Evolutionary conservation across 371 early-diverging fungal genomes (phyloP), one percentile per base, ranked within the genome.

Genomic region (Saksenaea oblongispora): DNA sequence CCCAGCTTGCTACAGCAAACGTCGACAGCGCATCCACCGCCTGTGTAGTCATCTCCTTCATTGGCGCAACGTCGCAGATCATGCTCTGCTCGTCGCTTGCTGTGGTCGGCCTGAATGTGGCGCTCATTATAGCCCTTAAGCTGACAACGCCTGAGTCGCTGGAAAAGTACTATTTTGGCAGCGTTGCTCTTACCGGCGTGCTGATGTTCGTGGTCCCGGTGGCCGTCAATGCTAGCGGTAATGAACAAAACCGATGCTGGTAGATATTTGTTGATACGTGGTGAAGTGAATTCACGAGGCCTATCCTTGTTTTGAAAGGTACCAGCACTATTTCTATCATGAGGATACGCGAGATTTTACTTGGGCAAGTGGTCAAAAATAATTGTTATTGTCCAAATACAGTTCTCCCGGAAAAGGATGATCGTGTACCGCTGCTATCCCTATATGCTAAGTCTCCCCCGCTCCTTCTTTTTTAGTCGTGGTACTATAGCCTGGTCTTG

Each of bases 91-190:
- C 67, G 65, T 62, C 70, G 8, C 58, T 79, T 24, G 69, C 76
- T 1, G 72, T 79, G 70, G 63, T 79, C 0, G 74, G 79, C 0
- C 35, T 78, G 1, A 79, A 75, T 28, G 44, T 79, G 4, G 72
- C 74, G 13, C 51, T 73, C 58, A 70, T 79, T 0, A 72, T 79
- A 54, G 64, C 72, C 8, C 42, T 74, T 2, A 71, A 67, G 5
- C 63, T 72, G 2, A 39, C 64, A 1, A 58, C 61, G n/a, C 67
- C 72, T 1, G 15, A 59, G 17, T 67, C 67, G 22, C 36, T 68
- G 13, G 76, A 79, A n/a, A 58, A 75, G 3, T 51, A 70, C 1
- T 79, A 79, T 47, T 79, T 75, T 36, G 9, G 54, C 0, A 28
- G 63, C 2, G 62, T 72, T 0, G 13, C 41, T 17, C 0, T 63